These are phyloP conservation scores for Metschnikowia hibisci DNA, from an alignment of 805 yeast species.

Conservation along the genomic window DNA sequence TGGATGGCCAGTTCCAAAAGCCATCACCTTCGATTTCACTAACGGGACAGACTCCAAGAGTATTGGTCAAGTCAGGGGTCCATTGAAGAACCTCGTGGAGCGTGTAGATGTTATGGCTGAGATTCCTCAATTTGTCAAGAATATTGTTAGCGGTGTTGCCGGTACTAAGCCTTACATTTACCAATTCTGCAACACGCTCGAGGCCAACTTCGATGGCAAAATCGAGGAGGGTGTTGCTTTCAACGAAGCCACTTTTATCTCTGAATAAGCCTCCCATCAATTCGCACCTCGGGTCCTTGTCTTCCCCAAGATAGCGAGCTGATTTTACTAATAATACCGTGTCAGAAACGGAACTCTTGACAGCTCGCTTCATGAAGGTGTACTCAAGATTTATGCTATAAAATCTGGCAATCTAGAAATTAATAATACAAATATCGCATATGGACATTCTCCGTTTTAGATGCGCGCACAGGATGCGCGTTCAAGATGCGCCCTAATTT, in stretches of 20 bases:
- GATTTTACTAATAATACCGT: background rate
- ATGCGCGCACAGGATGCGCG: too few relatives aligned
- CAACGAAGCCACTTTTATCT: slow-evolving; percentile 78
- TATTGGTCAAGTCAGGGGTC: slow-evolving; percentile 55
- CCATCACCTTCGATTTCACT: slow-evolving; percentile 53
- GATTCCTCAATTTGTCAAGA: slow-evolving; percentile 90
- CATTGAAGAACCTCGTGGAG: slow-evolving; percentile 62
- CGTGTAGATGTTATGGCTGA: slow-evolving; percentile 98
- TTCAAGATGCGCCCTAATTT: too few relatives aligned
- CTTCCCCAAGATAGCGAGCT: background rate
- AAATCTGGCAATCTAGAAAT: background rate
- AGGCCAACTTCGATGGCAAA: slow-evolving; percentile 40
- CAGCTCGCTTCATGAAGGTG: background rate
- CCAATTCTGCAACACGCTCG: slow-evolving; percentile 72
- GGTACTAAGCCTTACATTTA: slow-evolving; percentile 97
- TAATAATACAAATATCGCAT: background rate
- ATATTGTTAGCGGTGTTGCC: slow-evolving; percentile 88
- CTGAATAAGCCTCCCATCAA: slow-evolving; percentile 25
- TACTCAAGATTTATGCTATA: background rate
- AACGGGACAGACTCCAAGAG: slow-evolving; percentile 39
- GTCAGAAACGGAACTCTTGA: background rate
- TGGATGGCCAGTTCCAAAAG: slow-evolving; percentile 87
- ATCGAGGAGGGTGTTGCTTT: slow-evolving; percentile 64
- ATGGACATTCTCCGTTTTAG: too few relatives aligned
- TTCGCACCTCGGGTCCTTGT: background rate